Conservation (phyloP, 1,284 basidiomycete genomes). For the Pseudozyma pruni region DNA sequence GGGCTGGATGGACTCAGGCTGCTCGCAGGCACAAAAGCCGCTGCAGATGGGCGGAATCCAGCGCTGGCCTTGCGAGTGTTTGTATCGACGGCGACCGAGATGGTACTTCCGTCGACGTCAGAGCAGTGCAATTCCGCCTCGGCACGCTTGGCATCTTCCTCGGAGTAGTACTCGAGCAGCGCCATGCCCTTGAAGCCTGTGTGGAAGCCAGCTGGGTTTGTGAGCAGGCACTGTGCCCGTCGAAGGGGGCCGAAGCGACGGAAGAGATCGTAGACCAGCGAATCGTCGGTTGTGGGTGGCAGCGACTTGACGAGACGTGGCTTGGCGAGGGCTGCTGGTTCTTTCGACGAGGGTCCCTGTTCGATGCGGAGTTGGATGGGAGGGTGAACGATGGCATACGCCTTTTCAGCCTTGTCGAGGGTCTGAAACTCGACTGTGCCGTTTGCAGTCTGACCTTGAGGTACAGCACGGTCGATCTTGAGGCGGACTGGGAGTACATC, state of each 20-base stretch:
- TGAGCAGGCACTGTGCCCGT: slow-evolving; percentile 51
- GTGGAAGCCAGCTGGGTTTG: slow-evolving; percentile 53
- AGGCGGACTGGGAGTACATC: slow-evolving; percentile 53
- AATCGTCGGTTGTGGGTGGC: slow-evolving; percentile 47
- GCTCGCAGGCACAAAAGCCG: slow-evolving; percentile 49
- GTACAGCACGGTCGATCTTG: slow-evolving; percentile 49
- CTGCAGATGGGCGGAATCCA: slow-evolving; percentile 47
- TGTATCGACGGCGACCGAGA: slow-evolving; percentile 55
- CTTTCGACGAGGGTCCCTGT: slow-evolving; percentile 15
- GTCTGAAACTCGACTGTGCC: slow-evolving; percentile 63
- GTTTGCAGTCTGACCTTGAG: slow-evolving; percentile 25
- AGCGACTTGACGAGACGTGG: slow-evolving; percentile 61
- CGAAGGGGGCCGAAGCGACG: slow-evolving; percentile 56
- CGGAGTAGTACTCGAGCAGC: slow-evolving; percentile 50
- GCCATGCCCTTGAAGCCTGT: slow-evolving; percentile 64
- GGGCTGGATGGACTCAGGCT: slow-evolving; percentile 51
- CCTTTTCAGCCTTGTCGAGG: slow-evolving; percentile 59
- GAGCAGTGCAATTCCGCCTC: slow-evolving; percentile 59
- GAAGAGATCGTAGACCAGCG: slow-evolving; percentile 57
- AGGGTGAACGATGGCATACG: slow-evolving; percentile 52
- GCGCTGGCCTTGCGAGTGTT: slow-evolving; percentile 32
- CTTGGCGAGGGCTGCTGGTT: slow-evolving; percentile 46
- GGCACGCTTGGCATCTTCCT: slow-evolving; percentile 53
- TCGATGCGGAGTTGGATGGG: slow-evolving; percentile 44
- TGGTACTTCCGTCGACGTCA: slow-evolving; percentile 55